Evolutionary conservation across 306 rosid genomes (phyloP), one percentile per base, ranked within the genome.

Genomic region (Oxytropis ochrocephala): DNA sequence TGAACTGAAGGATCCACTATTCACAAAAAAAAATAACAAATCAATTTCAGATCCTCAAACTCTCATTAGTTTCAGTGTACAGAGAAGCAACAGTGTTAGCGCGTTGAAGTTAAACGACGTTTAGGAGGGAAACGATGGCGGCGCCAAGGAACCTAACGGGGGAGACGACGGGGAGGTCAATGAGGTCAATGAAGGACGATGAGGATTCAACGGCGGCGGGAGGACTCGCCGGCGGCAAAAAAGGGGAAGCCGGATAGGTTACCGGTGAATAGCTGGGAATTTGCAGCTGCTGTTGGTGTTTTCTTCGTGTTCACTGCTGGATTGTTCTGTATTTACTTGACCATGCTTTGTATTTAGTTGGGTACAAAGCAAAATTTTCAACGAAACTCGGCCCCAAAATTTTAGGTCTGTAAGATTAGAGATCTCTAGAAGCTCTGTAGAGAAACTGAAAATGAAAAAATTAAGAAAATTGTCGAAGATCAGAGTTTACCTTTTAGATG

Each of bases 141-240:
- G 89, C 89, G 14, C 88, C 89, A 35, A 82, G 95, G 72, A 86
- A 76, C 74, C 75, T 80, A 78, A 33, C 41, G 3, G 81, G 50
- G 11, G 88, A 84, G 29, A 47, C 44, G 3, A 80, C 14, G 47
- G 47, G 77, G 7, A 68, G 78, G 78, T 51, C 70, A 4, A 2
- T 24, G 29, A 24, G 29, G n/a, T n/a, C n/a, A 13, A 30, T 69
- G 32, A 70, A 63, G 64, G 91, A 85, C 57, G 91, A 84, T 56
- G 89, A 88, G 82, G 82, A 72, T 39, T 1, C 29, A 24, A 1
- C 29, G 29, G 3, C 29, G 29, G 85, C 84, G 30, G 30, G 72
- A 67, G 16, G 86, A 84, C 64, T 84, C 83, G 10, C 82, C 88
- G 6, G 17, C 83, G 36, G 77, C 72, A 1, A 88, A 88, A 75